Conservation (phyloP, 2,329 filamentous ascomycete genomes). For the Leptosphaerulina australis region DNA sequence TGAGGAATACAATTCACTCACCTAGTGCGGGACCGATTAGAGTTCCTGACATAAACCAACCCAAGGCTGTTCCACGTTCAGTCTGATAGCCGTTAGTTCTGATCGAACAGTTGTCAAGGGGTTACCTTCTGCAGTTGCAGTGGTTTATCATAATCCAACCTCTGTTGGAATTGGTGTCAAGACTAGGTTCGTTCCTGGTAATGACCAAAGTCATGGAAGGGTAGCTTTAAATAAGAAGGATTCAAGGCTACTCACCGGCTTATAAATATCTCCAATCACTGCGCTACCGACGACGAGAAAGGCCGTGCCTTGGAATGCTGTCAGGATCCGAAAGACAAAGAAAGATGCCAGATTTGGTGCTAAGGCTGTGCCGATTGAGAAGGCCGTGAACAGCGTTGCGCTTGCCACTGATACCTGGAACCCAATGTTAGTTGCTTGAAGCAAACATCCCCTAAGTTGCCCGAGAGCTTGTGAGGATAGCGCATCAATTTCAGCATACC, state of each 20-base stretch:
- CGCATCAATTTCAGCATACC: conserved; percentile 46
- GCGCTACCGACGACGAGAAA: conserved; percentile 75
- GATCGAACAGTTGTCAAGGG: conserved; percentile 1
- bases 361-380: conserved; percentile 74
- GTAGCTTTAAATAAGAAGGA: neutral
- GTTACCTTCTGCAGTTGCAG: conserved; percentile 16
- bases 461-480: too few species aligned
- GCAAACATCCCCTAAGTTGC: too few species aligned
- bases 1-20: conserved; percentile 2
- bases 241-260: conserved; percentile 41
- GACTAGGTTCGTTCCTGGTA: neutral
- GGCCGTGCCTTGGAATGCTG: conserved; percentile 75
- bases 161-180: neutral
- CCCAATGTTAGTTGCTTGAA: conserved; percentile 21
- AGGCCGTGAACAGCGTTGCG: conserved; percentile 67
- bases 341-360: conserved; percentile 73
- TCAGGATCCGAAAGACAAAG: conserved; percentile 75
- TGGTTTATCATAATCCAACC: neutral
- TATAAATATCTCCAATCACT: conserved; percentile 66
- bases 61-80: conserved; percentile 73
- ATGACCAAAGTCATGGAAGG: neutral
- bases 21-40: conserved; percentile 66
- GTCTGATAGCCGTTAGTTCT: conserved; percentile 58
- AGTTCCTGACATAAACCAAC: conserved; percentile 74
- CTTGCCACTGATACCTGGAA: conserved; percentile 63